These are phyloP conservation scores for Dothistroma pini DNA, from an alignment of 2,329 filamentous ascomycete genomes.

Conservation along the genomic window DNA sequence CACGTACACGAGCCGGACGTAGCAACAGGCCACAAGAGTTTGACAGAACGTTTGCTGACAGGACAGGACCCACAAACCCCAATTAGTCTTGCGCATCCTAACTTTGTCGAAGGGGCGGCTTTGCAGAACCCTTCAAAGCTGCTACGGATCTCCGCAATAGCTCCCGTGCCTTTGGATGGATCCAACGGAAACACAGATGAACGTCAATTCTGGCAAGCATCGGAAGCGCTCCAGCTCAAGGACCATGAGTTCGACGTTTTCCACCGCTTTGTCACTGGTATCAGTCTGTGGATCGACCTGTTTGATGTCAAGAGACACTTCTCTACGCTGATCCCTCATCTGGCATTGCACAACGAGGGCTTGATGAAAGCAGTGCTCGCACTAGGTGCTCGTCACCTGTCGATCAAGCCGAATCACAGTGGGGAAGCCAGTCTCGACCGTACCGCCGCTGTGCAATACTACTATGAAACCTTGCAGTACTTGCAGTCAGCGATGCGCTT, in stretches of 20 bases:
- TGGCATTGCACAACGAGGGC: constrained; percentile 52
- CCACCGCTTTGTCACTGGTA: constrained; percentile 38
- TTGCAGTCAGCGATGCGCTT: constrained; percentile 58
- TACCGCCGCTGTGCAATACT: constrained; percentile 49
- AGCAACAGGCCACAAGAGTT: neutral
- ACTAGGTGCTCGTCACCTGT: constrained; percentile 52
- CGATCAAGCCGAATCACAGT: constrained; percentile 35
- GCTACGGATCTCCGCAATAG: constrained; percentile 26
- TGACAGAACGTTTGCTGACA: neutral
- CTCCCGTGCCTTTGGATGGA: constrained; percentile 16
- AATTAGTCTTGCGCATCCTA: constrained; percentile 8
- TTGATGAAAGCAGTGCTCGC: constrained; percentile 57
- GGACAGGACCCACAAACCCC: neutral
- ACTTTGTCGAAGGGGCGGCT: constrained; percentile 19
- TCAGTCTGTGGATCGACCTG: constrained; percentile 43
- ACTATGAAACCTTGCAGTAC: constrained; percentile 61
- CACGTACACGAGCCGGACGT: neutral
- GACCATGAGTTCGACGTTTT: constrained; percentile 40
- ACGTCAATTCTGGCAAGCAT: constrained; percentile 27
- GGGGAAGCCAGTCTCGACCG: constrained; percentile 30
- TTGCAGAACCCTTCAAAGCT: constrained; percentile 26
- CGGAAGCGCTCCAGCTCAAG: constrained; percentile 29
- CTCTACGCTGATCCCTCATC: constrained; percentile 37
- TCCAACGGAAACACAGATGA: constrained; percentile 21
- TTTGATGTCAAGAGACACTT: constrained; percentile 43